Evolutionary conservation across 2,329 filamentous ascomycete species (phyloP).

Genomic region (Arthrobotrys conoides): DNA sequence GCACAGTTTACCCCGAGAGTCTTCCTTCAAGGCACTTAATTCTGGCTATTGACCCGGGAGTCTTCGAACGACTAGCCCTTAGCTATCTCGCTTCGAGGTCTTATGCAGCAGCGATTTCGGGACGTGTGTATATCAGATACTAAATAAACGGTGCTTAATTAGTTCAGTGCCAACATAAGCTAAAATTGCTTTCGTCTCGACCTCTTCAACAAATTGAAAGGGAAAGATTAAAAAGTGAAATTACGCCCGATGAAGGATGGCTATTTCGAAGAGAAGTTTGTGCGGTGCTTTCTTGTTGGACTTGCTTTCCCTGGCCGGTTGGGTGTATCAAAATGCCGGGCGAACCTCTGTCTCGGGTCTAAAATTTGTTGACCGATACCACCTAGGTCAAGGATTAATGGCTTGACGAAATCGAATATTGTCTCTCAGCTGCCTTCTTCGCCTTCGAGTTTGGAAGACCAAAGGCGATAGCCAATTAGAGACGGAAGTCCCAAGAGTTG

Average conservation of each 20-base stretch:
- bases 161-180: slow-evolving; percentile 51
- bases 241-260: slow-evolving; percentile 55
- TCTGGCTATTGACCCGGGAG: slow-evolving; percentile 33
- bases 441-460: slow-evolving; percentile 37
- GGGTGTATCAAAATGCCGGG: slow-evolving; percentile 58
- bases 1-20: slow-evolving; percentile 52
- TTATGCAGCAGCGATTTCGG: slow-evolving; percentile 47
- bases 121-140: slow-evolving; percentile 55
- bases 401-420: slow-evolving; percentile 44
- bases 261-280: slow-evolving; percentile 52
- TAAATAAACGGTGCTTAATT: slow-evolving; percentile 30
- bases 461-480: slow-evolving; percentile 39
- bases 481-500: slow-evolving; percentile 6
- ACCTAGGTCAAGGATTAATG: slow-evolving; percentile 53
- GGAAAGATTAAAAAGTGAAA: slow-evolving; percentile 28
- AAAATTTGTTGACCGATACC: slow-evolving; percentile 60
- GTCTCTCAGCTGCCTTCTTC: slow-evolving; percentile 59
- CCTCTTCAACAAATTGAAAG: slow-evolving; percentile 32
- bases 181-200: slow-evolving; percentile 57
- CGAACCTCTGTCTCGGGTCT: slow-evolving; percentile 58
- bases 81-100: slow-evolving; percentile 53
- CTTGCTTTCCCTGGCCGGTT: slow-evolving; percentile 56
- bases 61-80: slow-evolving; percentile 40
- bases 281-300: slow-evolving; percentile 61
- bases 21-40: slow-evolving; percentile 17